phyloP scores from a whole-genome alignment of 2,329 filamentous ascomycete genomes.

The Aspergillus neoniger region DNA sequence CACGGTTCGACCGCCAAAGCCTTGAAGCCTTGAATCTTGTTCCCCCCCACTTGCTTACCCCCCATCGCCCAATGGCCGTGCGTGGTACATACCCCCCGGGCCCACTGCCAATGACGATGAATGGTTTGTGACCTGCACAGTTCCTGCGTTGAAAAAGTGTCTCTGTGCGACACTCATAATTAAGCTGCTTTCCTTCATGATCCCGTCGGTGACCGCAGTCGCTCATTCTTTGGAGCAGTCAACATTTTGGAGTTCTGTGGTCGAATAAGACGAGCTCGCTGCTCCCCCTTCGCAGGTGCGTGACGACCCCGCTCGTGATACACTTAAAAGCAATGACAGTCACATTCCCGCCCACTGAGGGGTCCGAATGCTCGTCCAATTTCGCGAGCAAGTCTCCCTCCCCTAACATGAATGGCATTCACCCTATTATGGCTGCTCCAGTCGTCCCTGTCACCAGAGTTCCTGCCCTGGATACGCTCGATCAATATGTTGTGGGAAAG shows the following conservation, averaged over 20 bases:
- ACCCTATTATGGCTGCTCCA: constrained; percentile 2
- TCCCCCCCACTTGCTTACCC: background rate
- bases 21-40: constrained; percentile 5
- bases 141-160: constrained; percentile 19
- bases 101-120: constrained; percentile 20
- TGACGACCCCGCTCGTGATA: constrained; percentile 17
- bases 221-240: constrained; percentile 6
- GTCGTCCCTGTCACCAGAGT: constrained; percentile 28
- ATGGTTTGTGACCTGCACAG: constrained; percentile 17
- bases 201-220: background rate
- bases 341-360: constrained; percentile 16
- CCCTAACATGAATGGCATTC: background rate
- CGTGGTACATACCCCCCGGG: constrained; percentile 9
- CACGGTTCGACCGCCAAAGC: background rate
- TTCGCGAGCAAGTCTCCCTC: constrained; percentile 1
- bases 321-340: constrained; percentile 20
- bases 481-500: constrained; percentile 25
- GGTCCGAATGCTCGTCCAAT: constrained; percentile 11
- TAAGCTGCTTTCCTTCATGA: constrained; percentile 5
- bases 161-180: constrained; percentile 10
- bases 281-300: constrained; percentile 18
- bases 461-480: constrained; percentile 29
- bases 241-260: constrained; percentile 9
- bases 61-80: constrained; percentile 12
- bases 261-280: constrained; percentile 17